Conservation (phyloP, 192 early-diverging fungal species). For the Polychytrium aggregatum region DNA sequence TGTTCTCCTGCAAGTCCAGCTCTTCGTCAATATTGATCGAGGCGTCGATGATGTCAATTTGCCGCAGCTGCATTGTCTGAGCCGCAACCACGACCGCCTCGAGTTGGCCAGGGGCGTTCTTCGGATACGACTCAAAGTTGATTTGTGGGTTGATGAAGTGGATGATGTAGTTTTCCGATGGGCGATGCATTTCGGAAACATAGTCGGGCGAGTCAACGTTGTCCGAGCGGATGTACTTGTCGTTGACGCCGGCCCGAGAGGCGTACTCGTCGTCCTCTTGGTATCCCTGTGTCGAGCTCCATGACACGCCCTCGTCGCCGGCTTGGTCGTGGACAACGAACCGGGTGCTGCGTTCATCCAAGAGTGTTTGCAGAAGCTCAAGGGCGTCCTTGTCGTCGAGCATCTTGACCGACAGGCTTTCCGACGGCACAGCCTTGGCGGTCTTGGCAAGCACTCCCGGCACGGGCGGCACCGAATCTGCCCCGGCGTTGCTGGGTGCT, state of each 20-base stretch:
- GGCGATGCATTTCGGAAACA: slow-evolving; percentile 38
- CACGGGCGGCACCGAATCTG: too few relatives aligned
- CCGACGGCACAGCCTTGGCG: too few relatives aligned
- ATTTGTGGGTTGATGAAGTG: slow-evolving; percentile 63
- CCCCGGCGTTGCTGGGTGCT: too few relatives aligned
- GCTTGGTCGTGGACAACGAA: too few relatives aligned
- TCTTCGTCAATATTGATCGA: slow-evolving; percentile 24
- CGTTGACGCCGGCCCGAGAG: background rate
- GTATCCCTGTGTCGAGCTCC: too few relatives aligned
- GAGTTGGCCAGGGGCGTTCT: slow-evolving; percentile 21
- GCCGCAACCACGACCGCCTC: slow-evolving; percentile 45
- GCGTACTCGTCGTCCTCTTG: too few relatives aligned
- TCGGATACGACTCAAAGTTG: slow-evolving; percentile 45
- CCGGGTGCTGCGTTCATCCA: too few relatives aligned
- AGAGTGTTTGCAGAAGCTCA: too few relatives aligned
- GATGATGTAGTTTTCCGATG: slow-evolving; percentile 46
- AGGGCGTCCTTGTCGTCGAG: too few relatives aligned
- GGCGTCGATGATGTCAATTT: slow-evolving; percentile 41
- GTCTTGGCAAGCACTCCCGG: too few relatives aligned
- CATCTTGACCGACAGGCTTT: too few relatives aligned
- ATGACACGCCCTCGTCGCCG: too few relatives aligned
- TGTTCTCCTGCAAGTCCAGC: slow-evolving; percentile 30
- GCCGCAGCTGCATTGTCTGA: slow-evolving; percentile 47
- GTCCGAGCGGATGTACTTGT: slow-evolving; percentile 25
- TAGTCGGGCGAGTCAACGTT: slow-evolving; percentile 36